Base-by-base conservation (phyloP, 1,284 basidiomycete genomes). In the Mrakiaceae sp. region DNA sequence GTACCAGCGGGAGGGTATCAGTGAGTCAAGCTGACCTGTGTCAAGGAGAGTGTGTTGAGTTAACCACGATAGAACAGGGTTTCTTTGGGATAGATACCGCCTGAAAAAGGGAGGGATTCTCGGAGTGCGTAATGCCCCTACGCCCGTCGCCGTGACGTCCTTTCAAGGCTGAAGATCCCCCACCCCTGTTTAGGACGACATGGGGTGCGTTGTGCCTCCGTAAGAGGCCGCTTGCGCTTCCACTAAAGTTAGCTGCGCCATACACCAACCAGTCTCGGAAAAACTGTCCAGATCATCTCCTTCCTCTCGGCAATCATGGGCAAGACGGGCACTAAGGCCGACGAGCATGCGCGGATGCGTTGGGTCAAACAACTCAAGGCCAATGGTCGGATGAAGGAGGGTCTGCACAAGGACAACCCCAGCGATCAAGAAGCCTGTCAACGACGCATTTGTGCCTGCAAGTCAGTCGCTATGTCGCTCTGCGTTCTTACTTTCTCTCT, bases 201-300 rank as follows among this genome's bases (percentile, higher is more conserved):
- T 94, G 90, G 90, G 89, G 64, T 76, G 90, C 65, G 87, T 87
- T 5, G 46, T 11, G 3, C 51, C n/a, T 8, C 6, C 46, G 5
- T 39, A 3, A 14, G 8, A 5, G 42, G 47, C 66, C 58, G n/a
- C 48, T 63, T 40, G 39, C 47, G 39, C 57, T 10, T 49, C 6
- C n/a, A 16, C 43, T n/a, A 14, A 10, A 60, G 11, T 60, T 42
- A 6, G 5, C 16, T 6, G 46, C n/a, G 11, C 5, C 0, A 16
- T 42, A 50, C 57, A 16, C 50, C 58, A 48, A 12, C 8, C 46
- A 7, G 51, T 48, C 60, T 64, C 80, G 88, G 88, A 2, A 90
- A 90, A 80, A 90, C 88, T 0, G 87, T 91, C n/a, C 90, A 93
- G 74, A 84, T 92, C 40, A 90, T 92, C 50, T 81, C 87, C 0